These are phyloP conservation scores for Cymbopogon citratus DNA, from an alignment of 176 grass and related monocot species.

Conservation along the genomic window DNA sequence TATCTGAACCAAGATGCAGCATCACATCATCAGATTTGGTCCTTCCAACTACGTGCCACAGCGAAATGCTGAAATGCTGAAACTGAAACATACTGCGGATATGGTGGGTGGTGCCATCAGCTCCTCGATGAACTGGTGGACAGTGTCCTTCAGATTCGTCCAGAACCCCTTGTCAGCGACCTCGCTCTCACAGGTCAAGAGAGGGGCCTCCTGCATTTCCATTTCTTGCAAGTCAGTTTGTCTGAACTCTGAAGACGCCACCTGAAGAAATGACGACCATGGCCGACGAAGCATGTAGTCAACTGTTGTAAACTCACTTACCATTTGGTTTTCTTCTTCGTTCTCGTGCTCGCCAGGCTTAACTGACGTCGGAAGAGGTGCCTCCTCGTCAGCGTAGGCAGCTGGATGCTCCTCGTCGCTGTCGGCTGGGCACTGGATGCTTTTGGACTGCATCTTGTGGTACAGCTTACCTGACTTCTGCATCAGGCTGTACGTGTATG, in stretches of 20 bases:
- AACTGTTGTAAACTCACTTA: conserved; percentile 22
- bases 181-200: conserved; percentile 40
- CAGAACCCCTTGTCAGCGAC: conserved; percentile 44
- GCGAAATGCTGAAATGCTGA: not conserved
- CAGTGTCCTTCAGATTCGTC: conserved; percentile 46
- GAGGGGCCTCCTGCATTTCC: conserved; percentile 49
- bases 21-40: not conserved
- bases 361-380: conserved; percentile 30
- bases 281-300: not conserved
- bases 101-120: conserved; percentile 76
- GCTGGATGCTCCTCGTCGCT: conserved; percentile 22
- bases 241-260: not conserved
- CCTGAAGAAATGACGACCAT: not conserved
- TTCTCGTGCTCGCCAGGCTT: conserved; percentile 22
- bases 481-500: conserved; percentile 68
- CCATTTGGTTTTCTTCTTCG: conserved; percentile 40
- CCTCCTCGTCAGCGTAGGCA: conserved; percentile 35
- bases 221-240: conserved; percentile 23
- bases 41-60: not conserved
- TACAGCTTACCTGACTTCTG: conserved; percentile 75
- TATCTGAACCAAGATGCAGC: conserved; percentile 25
- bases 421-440: conserved; percentile 29
- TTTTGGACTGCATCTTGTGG: conserved; percentile 43
- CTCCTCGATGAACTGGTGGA: conserved; percentile 55
- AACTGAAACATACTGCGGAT: conserved; percentile 49